These are phyloP conservation scores for Cystoderma amianthinum DNA, from an alignment of 768 basidiomycete species.

Conservation along the genomic window DNA sequence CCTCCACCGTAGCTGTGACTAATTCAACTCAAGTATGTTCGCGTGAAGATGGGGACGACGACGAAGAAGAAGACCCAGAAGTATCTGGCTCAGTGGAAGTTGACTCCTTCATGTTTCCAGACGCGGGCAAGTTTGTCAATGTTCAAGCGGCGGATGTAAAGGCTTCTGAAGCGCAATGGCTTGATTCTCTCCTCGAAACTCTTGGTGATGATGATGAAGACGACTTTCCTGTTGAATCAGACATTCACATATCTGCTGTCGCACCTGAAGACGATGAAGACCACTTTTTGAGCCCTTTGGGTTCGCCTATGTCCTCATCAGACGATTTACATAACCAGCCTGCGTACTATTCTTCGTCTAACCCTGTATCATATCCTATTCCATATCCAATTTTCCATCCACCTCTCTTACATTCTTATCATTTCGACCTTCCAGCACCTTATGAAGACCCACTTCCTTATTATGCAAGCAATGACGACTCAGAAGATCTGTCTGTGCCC, in stretches of 20 bases:
- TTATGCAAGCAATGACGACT: constrained; percentile 46
- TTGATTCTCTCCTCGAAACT: constrained; percentile 72
- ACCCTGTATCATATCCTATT: constrained; percentile 41
- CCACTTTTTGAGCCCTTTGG: constrained; percentile 50
- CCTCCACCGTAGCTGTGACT: constrained; percentile 22
- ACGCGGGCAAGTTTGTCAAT: constrained; percentile 51
- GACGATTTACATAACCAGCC: constrained; percentile 61
- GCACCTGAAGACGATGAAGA: constrained; percentile 63
- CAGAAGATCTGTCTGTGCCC: constrained; percentile 65
- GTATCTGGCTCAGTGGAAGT: constrained; percentile 42
- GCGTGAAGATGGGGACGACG: constrained; percentile 29
- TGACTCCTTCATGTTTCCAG: constrained; percentile 79
- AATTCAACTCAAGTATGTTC: constrained; percentile 22
- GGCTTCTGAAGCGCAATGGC: constrained; percentile 71
- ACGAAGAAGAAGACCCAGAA: constrained; percentile 42
- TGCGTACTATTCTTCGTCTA: constrained; percentile 35
- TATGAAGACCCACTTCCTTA: constrained; percentile 60
- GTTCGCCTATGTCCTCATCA: constrained; percentile 71
- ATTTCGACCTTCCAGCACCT: constrained; percentile 34
- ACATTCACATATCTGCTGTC: constrained; percentile 36
- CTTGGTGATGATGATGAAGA: constrained; percentile 70
- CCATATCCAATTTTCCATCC: constrained; percentile 59
- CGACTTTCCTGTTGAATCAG: constrained; percentile 35
- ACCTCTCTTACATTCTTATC: constrained; percentile 46
- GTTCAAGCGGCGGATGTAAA: constrained; percentile 24